These are phyloP conservation scores for Zoysia pacifica DNA, from an alignment of 176 grass and related monocot genomes.

Conservation along the genomic window DNA sequence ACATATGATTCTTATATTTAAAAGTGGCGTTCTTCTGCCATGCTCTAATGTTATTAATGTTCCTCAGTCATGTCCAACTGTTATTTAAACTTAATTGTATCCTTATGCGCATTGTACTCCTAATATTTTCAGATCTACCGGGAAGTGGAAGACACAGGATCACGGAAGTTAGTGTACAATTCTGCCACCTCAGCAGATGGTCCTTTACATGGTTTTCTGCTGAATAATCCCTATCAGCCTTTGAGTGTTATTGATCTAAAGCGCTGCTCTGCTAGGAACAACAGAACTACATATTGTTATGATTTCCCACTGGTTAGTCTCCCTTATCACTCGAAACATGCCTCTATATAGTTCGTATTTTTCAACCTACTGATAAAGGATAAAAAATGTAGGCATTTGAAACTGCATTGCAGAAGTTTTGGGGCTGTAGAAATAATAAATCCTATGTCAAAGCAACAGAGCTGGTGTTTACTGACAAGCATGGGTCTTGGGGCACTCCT, in stretches of 20 bases:
- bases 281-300: slow-evolving; percentile 95
- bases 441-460: slow-evolving; percentile 72
- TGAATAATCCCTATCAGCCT: slow-evolving; percentile 68
- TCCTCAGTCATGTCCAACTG: not conserved
- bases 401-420: slow-evolving; percentile 70
- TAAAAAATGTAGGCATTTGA: slow-evolving; percentile 78
- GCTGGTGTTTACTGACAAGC: slow-evolving; percentile 69
- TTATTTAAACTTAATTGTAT: not conserved
- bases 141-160: slow-evolving; percentile 70
- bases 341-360: not conserved
- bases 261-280: slow-evolving; percentile 81
- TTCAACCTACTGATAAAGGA: slow-evolving; percentile 24
- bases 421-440: slow-evolving; percentile 47
- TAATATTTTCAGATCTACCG: slow-evolving; percentile 71
- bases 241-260: slow-evolving; percentile 82
- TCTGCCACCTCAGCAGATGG: slow-evolving; percentile 43
- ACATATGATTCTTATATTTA: not conserved
- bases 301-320: slow-evolving; percentile 92
- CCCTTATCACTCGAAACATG: not conserved
- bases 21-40: not conserved
- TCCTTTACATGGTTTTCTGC: slow-evolving; percentile 69
- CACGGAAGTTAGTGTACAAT: slow-evolving; percentile 73
- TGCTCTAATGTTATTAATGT: not conserved
- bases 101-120: slow-evolving; percentile 28
- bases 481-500: slow-evolving; percentile 75